Evolutionary conservation across 768 basidiomycete species (phyloP).

Genomic region (Rubroboletus satanas): DNA sequence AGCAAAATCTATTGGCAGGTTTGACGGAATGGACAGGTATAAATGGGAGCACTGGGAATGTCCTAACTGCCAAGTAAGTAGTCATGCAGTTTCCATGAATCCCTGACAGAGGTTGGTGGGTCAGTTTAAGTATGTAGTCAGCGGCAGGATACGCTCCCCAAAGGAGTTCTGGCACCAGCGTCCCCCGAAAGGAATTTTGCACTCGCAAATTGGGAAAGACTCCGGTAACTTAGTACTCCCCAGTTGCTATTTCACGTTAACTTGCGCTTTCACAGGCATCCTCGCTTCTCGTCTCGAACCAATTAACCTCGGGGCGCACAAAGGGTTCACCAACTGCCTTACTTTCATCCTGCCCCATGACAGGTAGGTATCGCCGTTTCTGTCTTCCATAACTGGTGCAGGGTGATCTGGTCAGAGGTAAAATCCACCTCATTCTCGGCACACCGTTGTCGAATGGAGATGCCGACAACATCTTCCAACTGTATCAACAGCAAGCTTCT

Average conservation of each 20-base stretch:
- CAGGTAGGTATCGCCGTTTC: slow-evolving; percentile 34
- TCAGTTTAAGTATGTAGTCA: slow-evolving; percentile 16
- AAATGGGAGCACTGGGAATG: slow-evolving; percentile 80
- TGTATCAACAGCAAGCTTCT: slow-evolving; percentile 65
- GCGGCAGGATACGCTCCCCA: slow-evolving; percentile 24
- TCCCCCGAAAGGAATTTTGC: slow-evolving; percentile 21
- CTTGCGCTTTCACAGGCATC: slow-evolving; percentile 18
- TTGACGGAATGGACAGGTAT: slow-evolving; percentile 38
- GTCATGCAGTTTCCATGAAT: not conserved
- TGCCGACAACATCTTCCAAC: slow-evolving; percentile 56
- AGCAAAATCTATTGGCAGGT: not conserved
- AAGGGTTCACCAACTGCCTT: slow-evolving; percentile 32
- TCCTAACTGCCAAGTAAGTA: slow-evolving; percentile 50
- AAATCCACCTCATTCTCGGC: slow-evolving; percentile 53
- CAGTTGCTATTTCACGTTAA: not conserved
- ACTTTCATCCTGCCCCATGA: slow-evolving; percentile 49
- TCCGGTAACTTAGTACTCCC: slow-evolving; percentile 19
- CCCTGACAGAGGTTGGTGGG: not conserved
- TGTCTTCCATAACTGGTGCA: not conserved
- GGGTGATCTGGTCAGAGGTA: slow-evolving; percentile 39
- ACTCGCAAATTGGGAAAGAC: slow-evolving; percentile 29
- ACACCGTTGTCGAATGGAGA: slow-evolving; percentile 34
- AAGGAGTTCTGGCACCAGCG: slow-evolving; percentile 39
- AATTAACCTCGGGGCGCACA: slow-evolving; percentile 18
- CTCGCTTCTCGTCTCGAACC: slow-evolving; percentile 12